Base-by-base conservation (phyloP, 2,329 filamentous ascomycete species). In the Penicillium sp. region DNA sequence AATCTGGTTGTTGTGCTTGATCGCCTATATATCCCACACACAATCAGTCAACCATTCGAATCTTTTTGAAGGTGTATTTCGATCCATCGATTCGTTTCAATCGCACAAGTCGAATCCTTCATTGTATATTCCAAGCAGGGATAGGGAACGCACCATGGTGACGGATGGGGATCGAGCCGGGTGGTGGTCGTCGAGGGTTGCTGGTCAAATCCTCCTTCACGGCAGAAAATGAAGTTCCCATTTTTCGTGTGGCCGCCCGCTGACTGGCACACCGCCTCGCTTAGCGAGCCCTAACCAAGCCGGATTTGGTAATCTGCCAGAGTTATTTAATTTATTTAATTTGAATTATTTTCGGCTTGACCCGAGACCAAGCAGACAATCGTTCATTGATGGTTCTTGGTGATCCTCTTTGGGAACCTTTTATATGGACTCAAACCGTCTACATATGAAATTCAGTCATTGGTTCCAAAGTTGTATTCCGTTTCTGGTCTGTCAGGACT, bases 1-100 rank as follows among this genome's bases (percentile, higher is more conserved):
- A 78, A 96, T 87, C 82, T 92, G 88, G 83, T 96, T 90, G 82
- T 97, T 97, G 88, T 96, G 90, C 86, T 95, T 95, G 89, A 97
- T 95, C 83, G 92, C 88, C 91, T 86, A 71, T 64, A 66, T 63
- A 51, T 53, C 45, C 58, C 69, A 68, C 59, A 63, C 64, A 52
- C 54, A 54, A 57, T 53, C 53, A 55, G 57, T 50, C 55, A 52
- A 55, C 46, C 60, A 53, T 62, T 49, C 50, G 46, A 14, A 22
- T 22, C 37, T 16, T 19, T 43, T 45, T 45, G 33, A 25, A 39
- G 42, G 13, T 37, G 34, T 36, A 42, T 47, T 48, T 50, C 54
- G 40, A 53, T 40, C 33, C 43, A 7, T 47, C 33, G 46, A 53
- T 50, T 42, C 39, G 28, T 41, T 9, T 51, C 33, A 54, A 47